These are phyloP conservation scores for Alternaria sp. DNA, from an alignment of 2,329 filamentous ascomycete species.

Conservation along the genomic window DNA sequence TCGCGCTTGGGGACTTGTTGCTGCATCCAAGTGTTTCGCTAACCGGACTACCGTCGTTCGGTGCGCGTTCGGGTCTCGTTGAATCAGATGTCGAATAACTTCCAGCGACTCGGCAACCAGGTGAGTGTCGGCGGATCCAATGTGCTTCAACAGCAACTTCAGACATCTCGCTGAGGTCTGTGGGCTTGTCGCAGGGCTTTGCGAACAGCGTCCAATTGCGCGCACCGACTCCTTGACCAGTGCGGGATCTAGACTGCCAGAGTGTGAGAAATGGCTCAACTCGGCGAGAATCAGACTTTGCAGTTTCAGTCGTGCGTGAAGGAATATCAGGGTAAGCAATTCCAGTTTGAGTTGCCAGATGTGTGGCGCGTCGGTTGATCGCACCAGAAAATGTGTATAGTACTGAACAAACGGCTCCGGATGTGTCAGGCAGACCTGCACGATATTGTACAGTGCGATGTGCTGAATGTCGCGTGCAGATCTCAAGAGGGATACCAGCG, in stretches of 20 bases:
- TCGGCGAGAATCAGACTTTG: conserved; percentile 92
- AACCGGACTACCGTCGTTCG: conserved; percentile 85
- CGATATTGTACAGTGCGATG: conserved; percentile 91
- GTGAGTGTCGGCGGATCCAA: conserved; percentile 85
- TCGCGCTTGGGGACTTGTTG: conserved; percentile 84
- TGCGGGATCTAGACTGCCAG: conserved; percentile 75
- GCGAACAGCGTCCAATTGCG: conserved; percentile 92
- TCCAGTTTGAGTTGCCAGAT: conserved; percentile 95
- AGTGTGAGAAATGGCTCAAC: conserved; percentile 95
- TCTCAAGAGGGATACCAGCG: conserved; percentile 83
- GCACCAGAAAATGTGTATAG: conserved; percentile 87
- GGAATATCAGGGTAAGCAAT: conserved; percentile 88
- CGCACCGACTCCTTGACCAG: conserved; percentile 89
- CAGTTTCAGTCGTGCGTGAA: conserved; percentile 75
- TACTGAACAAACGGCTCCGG: conserved; percentile 87
- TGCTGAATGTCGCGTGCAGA: conserved; percentile 87
- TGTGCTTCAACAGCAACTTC: conserved; percentile 81
- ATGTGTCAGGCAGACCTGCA: conserved; percentile 81
- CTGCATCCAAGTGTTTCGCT: conserved; percentile 89
- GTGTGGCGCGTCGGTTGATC: conserved; percentile 77
- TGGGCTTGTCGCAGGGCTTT: conserved; percentile 58
- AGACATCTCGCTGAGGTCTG: conserved; percentile 75
- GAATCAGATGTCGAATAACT: conserved; percentile 93
- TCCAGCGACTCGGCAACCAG: conserved; percentile 92
- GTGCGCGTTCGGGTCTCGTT: conserved; percentile 84